These are phyloP conservation scores for Lavandula angustifolia DNA, from an alignment of 257 asterid species.

Conservation along the genomic window DNA sequence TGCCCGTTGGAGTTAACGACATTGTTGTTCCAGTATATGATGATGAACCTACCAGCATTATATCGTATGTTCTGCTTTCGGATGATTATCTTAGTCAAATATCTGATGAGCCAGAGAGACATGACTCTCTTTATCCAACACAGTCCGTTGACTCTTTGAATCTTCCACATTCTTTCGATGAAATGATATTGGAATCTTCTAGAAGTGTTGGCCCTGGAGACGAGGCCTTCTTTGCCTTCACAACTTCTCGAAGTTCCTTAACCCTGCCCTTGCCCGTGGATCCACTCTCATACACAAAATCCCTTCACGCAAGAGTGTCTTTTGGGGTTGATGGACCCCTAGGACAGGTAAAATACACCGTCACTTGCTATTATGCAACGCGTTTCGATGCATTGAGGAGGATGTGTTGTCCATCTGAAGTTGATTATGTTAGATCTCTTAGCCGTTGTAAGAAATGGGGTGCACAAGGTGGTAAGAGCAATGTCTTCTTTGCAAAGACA, in stretches of 20 bases:
- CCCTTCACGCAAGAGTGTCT: conserved; percentile 67
- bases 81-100: conserved; percentile 60
- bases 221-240: conserved; percentile 51
- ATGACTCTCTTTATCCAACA: conserved; percentile 43
- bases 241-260: conserved; percentile 58
- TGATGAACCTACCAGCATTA: conserved; percentile 88
- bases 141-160: conserved; percentile 51
- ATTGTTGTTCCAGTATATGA: conserved; percentile 80
- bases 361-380: conserved; percentile 82
- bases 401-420: conserved; percentile 85
- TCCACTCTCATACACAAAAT: conserved; percentile 55
- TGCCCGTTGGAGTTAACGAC: conserved; percentile 72
- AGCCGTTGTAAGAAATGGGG: conserved; percentile 98
- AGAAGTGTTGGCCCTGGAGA: conserved; percentile 65
- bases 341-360: conserved; percentile 74
- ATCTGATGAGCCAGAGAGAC: conserved; percentile 65
- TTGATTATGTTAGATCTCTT: conserved; percentile 75
- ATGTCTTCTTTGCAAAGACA: conserved; percentile 85
- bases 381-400: conserved; percentile 81
- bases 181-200: conserved; percentile 55
- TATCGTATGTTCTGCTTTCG: conserved; percentile 71
- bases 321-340: conserved; percentile 64
- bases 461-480: conserved; percentile 97
- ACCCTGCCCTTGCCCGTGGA: conserved; percentile 54
- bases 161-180: conserved; percentile 57